These are phyloP conservation scores for Luzula sylvatica DNA, from an alignment of 176 grass and related monocot genomes.

Conservation along the genomic window DNA sequence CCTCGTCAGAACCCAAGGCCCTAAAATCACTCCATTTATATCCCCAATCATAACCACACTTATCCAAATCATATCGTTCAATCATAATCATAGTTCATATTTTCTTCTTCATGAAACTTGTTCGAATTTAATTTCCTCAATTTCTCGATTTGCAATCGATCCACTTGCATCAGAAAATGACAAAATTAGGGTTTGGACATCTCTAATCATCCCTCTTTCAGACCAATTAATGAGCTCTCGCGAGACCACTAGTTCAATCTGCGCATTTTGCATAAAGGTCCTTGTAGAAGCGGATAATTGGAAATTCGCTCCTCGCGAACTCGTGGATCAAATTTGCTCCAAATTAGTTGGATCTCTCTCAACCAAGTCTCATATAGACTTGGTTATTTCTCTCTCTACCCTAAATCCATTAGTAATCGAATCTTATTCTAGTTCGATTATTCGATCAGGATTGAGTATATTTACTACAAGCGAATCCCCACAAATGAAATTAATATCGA, in stretches of 20 bases:
- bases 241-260: slow-evolving; percentile 38
- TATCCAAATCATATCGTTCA: slow-evolving; percentile 32
- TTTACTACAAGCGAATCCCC: slow-evolving; percentile 5
- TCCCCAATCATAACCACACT: slow-evolving; percentile 28
- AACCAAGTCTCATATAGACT: slow-evolving; percentile 34
- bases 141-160: slow-evolving; percentile 44
- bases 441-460: slow-evolving; percentile 50
- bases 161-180: slow-evolving; percentile 30
- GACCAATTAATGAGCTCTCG: slow-evolving; percentile 44
- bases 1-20: slow-evolving; percentile 42
- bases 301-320: slow-evolving; percentile 36
- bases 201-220: slow-evolving; percentile 35
- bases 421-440: slow-evolving; percentile 52
- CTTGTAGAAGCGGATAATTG: slow-evolving; percentile 55
- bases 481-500: slow-evolving; percentile 30
- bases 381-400: slow-evolving; percentile 39
- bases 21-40: slow-evolving; percentile 33
- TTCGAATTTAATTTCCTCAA: slow-evolving; percentile 30
- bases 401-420: slow-evolving; percentile 41
- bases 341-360: slow-evolving; percentile 48
- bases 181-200: slow-evolving; percentile 33
- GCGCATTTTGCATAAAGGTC: slow-evolving; percentile 35
- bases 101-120: slow-evolving; percentile 27
- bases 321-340: slow-evolving; percentile 51
- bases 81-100: not conserved